Conservation (phyloP, 305 asterid species). For the Coffea humblotiana region DNA sequence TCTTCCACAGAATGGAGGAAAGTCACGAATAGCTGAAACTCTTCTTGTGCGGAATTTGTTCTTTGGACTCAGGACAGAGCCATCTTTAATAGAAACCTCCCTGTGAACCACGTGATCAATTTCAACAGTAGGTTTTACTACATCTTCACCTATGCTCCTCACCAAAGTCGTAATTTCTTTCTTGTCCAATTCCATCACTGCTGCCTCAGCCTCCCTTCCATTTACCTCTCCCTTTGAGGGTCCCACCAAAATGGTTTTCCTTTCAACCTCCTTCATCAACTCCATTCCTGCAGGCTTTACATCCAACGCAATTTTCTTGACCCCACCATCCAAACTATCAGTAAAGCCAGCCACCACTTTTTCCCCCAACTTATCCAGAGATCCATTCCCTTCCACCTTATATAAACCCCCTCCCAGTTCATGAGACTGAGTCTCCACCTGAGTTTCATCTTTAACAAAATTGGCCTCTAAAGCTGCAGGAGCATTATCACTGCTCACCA, state of each 20-base stretch:
- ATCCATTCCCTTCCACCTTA: slow-evolving; percentile 1
- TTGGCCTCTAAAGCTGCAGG: neutral
- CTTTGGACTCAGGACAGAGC: slow-evolving; percentile 29
- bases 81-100: neutral
- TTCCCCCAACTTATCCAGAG: slow-evolving; percentile 16
- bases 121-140: neutral
- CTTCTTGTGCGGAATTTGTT: slow-evolving; percentile 50
- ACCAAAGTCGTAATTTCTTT: slow-evolving; percentile 3
- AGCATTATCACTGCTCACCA: neutral
- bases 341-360: neutral
- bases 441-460: neutral
- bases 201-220: slow-evolving; percentile 8
- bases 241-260: neutral
- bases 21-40: slow-evolving; percentile 65
- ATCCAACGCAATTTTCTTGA: neutral
- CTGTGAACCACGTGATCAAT: neutral
- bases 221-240: neutral
- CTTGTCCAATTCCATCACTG: slow-evolving; percentile 4
- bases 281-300: slow-evolving; percentile 7
- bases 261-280: slow-evolving; percentile 13
- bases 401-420: slow-evolving; percentile 9
- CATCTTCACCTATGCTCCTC: slow-evolving; percentile 3
- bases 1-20: slow-evolving; percentile 68
- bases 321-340: neutral
- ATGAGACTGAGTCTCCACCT: slow-evolving; percentile 8